Percentiles rank a stretch among this genome's conserved stretches.
These are phyloP conservation scores for Dendrobium catenatum DNA, from an alignment of 106 monocot species.

Conservation along the genomic window DNA sequence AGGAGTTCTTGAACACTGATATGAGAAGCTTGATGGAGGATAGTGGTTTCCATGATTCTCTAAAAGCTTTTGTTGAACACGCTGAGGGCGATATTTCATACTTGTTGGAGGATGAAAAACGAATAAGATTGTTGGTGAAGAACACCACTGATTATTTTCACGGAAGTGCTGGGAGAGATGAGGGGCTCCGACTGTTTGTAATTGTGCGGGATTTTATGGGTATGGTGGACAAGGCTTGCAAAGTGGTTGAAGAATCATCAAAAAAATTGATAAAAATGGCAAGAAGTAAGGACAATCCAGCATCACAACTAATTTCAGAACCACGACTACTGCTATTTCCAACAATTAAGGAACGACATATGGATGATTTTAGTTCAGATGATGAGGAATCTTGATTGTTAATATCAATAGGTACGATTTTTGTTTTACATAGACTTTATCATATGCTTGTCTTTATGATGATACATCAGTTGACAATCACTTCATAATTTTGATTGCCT, in stretches of 20 bases:
- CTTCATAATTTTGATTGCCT: neutral
- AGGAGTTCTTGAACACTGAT: slow-evolving; percentile 33
- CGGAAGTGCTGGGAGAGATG: slow-evolving; percentile 56
- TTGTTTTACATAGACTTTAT: neutral
- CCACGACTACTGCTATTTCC: slow-evolving; percentile 34
- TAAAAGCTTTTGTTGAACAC: slow-evolving; percentile 41
- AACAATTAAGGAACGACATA: slow-evolving; percentile 30
- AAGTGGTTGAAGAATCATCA: slow-evolving; percentile 24
- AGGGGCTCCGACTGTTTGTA: slow-evolving; percentile 46
- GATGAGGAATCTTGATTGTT: slow-evolving; percentile 20
- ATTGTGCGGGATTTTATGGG: slow-evolving; percentile 43
- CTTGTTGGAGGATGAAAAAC: slow-evolving; percentile 38
- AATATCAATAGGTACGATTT: neutral
- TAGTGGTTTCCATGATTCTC: slow-evolving; percentile 30
- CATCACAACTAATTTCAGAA: slow-evolving; percentile 4
- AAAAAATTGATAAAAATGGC: slow-evolving; percentile 7
- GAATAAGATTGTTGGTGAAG: slow-evolving; percentile 38
- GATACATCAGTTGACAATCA: neutral
- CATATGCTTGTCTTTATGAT: neutral
- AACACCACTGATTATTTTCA: slow-evolving; percentile 51
- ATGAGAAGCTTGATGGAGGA: slow-evolving; percentile 42
- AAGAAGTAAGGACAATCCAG: slow-evolving; percentile 12
- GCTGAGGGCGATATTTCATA: slow-evolving; percentile 31
- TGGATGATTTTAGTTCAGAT: slow-evolving; percentile 35
- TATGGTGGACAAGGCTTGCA: slow-evolving; percentile 42